Base-by-base conservation (phyloP, 768 basidiomycete species). In the Tylopilus plumbeoviolaceoides region DNA sequence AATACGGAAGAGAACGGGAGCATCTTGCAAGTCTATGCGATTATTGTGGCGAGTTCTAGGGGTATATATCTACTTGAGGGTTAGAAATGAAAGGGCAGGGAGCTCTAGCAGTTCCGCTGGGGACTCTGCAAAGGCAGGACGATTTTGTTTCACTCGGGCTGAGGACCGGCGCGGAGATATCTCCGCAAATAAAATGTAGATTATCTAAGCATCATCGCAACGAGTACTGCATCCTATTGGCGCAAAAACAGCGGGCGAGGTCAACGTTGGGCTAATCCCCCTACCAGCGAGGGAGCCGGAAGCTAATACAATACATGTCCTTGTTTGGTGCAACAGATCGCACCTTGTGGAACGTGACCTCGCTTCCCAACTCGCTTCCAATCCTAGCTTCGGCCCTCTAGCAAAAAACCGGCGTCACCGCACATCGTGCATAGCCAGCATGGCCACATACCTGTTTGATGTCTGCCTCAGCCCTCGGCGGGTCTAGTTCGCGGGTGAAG, bases 251-350 rank as follows among this genome's bases (percentile, higher is more conserved):
- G 33, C 43, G 39, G 23, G 7, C 11, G 4, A 20, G 7, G 15
- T 47, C 35, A 36, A 47, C 15, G 23, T 11, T 21, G 8, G 49
- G 17, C 46, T 36, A 36, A 53, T 63, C 48, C 63, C 21, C 49
- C 78, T 9, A 75, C 74, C 63, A 69, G 42, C 65, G 66, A 18
- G 86, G 84, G 9, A 91, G 74, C 57, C 82, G 70, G 77, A 99
- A 98, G 68, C 88, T 88, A 50, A 99, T 81, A 70, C 95, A 95
- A 69, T 95, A 98, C 95, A 98, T 98, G 63, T 93, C 87, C 72
- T 99, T 98, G 71, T 84, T 89, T 7, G 95, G 95, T 1, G 97
- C 93, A 10, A 98, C 97, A 10, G 88, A 87, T 50, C 97, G 85
- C 45, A 99, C 95, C 58, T 85, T 78, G 62, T 92, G 86, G 8